These are phyloP conservation scores for Hymenochaete sp. DNA, from an alignment of 1,284 basidiomycete genomes.

Conservation along the genomic window DNA sequence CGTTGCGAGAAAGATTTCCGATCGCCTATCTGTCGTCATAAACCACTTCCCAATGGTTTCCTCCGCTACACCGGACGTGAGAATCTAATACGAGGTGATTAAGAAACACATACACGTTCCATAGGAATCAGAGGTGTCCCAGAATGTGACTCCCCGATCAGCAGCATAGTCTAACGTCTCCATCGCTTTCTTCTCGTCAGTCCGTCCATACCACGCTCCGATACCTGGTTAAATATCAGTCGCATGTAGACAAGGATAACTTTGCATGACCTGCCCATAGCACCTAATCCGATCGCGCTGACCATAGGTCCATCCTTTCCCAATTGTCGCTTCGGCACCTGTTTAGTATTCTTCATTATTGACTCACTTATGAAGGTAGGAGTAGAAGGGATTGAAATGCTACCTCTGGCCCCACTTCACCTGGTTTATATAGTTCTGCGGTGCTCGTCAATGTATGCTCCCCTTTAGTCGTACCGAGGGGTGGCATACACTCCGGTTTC, in stretches of 20 bases:
- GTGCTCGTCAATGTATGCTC: too few species aligned
- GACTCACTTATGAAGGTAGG: too few species aligned
- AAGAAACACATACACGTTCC: slow-evolving; percentile 4
- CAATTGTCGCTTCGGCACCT: slow-evolving; percentile 10
- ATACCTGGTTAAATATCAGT: slow-evolving; percentile 3
- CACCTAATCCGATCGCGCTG: slow-evolving; percentile 9
- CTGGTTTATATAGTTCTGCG: too few species aligned
- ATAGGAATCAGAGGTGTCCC: slow-evolving; percentile 12
- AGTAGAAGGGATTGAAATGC: too few species aligned
- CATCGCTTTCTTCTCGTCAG: slow-evolving; percentile 3
- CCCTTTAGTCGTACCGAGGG: too few species aligned
- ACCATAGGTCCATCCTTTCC: slow-evolving; percentile 7
- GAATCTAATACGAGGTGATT: neutral
- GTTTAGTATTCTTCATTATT: slow-evolving; percentile 1
- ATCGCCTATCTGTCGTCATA: slow-evolving; percentile 9
- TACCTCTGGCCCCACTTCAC: too few species aligned
- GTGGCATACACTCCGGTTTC: too few species aligned
- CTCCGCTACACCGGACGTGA: too few species aligned
- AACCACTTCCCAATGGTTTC: slow-evolving; percentile 12
- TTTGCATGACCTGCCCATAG: slow-evolving; percentile 3
- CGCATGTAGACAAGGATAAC: neutral
- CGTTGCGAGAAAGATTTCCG: slow-evolving; percentile 22
- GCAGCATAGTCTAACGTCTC: slow-evolving; percentile 10
- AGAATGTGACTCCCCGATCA: slow-evolving; percentile 13
- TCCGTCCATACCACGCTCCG: slow-evolving; percentile 10